A percentile compares a stretch with the other conserved stretches of the same genome.
Conservation (phyloP, 441 rosid genomes). For the Daphne laureola region DNA sequence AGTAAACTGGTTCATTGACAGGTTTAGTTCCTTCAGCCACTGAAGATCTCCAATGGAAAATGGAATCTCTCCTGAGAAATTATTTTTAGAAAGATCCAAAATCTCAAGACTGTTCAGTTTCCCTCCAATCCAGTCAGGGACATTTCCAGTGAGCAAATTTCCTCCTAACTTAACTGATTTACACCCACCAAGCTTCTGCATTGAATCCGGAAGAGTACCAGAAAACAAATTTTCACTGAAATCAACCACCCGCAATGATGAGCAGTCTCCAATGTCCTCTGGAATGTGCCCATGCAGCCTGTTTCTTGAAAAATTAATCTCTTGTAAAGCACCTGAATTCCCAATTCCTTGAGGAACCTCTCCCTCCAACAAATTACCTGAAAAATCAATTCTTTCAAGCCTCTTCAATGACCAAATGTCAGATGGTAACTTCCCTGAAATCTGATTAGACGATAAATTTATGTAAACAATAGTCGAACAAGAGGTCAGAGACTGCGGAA, state of each 20-base stretch:
- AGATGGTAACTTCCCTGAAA: slow-evolving; percentile 52
- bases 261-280: slow-evolving; percentile 49
- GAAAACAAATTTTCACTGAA: slow-evolving; percentile 56
- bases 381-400: slow-evolving; percentile 57
- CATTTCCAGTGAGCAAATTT: slow-evolving; percentile 48
- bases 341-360: slow-evolving; percentile 48
- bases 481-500: slow-evolving; percentile 52
- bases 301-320: slow-evolving; percentile 39
- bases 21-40: slow-evolving; percentile 36
- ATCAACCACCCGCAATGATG: slow-evolving; percentile 35
- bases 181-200: slow-evolving; percentile 40
- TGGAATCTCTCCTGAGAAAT: slow-evolving; percentile 35
- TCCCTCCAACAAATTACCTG: slow-evolving; percentile 57
- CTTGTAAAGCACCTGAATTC: slow-evolving; percentile 44
- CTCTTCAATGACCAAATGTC: slow-evolving; percentile 55
- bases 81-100: slow-evolving; percentile 54
- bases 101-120: slow-evolving; percentile 33
- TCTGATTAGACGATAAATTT: slow-evolving; percentile 56
- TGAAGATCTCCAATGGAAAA: slow-evolving; percentile 34
- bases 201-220: slow-evolving; percentile 57
- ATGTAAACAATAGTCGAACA: slow-evolving; percentile 40
- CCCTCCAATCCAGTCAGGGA: slow-evolving; percentile 68
- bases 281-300: slow-evolving; percentile 59
- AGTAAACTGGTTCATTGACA: slow-evolving; percentile 35
- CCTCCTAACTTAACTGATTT: slow-evolving; percentile 37